phyloP scores from a whole-genome alignment of 2,329 filamentous ascomycete species.

The Xylariaceae sp. region DNA sequence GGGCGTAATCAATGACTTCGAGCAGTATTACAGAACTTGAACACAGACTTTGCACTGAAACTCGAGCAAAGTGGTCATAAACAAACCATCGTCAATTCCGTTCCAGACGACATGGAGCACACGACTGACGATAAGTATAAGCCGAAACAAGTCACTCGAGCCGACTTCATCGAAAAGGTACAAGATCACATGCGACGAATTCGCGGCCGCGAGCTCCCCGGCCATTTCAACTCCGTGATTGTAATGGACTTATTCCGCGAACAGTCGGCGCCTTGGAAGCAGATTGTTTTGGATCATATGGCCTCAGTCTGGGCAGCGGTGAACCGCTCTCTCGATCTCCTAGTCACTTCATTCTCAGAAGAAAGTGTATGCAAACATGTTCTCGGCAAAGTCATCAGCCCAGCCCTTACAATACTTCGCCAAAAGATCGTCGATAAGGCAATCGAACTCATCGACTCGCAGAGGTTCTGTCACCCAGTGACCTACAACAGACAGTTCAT shows the following conservation, averaged over 20 bases:
- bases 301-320: neutral
- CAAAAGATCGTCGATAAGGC: slow-evolving; percentile 31
- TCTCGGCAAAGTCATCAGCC: neutral
- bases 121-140: neutral
- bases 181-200: slow-evolving; percentile 33
- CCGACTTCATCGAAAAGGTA: slow-evolving; percentile 33
- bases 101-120: neutral
- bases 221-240: slow-evolving; percentile 54
- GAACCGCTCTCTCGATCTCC: neutral
- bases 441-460: slow-evolving; percentile 39
- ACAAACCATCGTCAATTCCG: neutral
- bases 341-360: neutral
- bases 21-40: slow-evolving; percentile 46
- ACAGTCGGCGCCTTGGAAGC: slow-evolving; percentile 50
- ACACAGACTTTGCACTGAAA: slow-evolving; percentile 39
- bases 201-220: slow-evolving; percentile 21
- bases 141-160: neutral
- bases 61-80: slow-evolving; percentile 39
- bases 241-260: slow-evolving; percentile 54
- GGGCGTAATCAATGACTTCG: slow-evolving; percentile 43
- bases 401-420: neutral
- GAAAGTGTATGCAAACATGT: neutral
- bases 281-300: slow-evolving; percentile 32
- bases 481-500: slow-evolving; percentile 48
- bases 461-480: slow-evolving; percentile 43